Conservation (phyloP, 441 rosid genomes). For the Manihot esculenta region DNA sequence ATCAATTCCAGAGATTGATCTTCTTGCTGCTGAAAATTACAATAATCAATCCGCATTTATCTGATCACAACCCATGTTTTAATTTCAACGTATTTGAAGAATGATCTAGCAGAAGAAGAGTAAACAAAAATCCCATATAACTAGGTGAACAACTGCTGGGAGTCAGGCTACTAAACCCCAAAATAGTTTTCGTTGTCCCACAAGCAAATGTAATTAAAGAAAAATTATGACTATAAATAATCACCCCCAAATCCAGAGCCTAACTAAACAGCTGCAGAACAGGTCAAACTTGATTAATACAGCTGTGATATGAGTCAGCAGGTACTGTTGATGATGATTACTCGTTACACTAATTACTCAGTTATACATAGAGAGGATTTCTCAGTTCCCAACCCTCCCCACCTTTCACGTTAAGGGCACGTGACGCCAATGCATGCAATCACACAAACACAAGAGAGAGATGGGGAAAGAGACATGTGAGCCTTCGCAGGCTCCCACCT, state of each 20-base stretch:
- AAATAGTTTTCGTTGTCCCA: background rate
- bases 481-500: background rate
- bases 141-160: background rate
- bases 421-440: conserved; percentile 33
- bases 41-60: too few species aligned
- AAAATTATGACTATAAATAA: background rate
- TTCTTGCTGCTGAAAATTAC: too few species aligned
- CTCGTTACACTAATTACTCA: conserved; percentile 10
- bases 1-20: too few species aligned
- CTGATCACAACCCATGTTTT: too few species aligned
- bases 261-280: conserved; percentile 22
- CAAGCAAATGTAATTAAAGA: background rate
- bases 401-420: conserved; percentile 41
- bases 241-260: background rate
- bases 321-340: background rate
- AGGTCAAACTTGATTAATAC: conserved; percentile 12
- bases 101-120: too few species aligned
- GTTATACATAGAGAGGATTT: too few species aligned
- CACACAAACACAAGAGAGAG: conserved; percentile 2
- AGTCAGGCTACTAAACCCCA: background rate
- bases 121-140: too few species aligned
- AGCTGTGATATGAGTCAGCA: conserved; percentile 15
- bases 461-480: conserved; percentile 22
- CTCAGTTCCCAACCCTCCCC: conserved; percentile 22
- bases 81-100: too few species aligned